phyloP scores from a whole-genome alignment of 768 basidiomycete genomes.

The Russula sp. region DNA sequence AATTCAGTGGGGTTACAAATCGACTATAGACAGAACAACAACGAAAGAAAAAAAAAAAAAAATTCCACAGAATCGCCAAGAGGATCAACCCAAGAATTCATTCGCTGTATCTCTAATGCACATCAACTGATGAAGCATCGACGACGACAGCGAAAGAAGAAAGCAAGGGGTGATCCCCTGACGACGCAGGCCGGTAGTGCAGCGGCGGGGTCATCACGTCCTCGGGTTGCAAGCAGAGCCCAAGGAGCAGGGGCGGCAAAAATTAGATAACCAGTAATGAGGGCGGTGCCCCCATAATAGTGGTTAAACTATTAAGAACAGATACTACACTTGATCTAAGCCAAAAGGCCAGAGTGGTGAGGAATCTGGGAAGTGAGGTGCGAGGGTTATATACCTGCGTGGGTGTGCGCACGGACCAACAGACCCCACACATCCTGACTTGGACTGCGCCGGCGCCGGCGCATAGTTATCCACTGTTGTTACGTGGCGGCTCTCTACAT shows the following conservation, averaged over 20 bases:
- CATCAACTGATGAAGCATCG: not conserved
- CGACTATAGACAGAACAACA: too few species aligned
- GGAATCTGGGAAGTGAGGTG: constrained; percentile 8
- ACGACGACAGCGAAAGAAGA: constrained; percentile 10
- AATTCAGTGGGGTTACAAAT: too few species aligned
- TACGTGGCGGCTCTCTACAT: too few species aligned
- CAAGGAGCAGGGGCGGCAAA: constrained; percentile 30
- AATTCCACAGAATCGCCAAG: not conserved
- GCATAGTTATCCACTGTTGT: too few species aligned
- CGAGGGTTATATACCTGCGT: not conserved
- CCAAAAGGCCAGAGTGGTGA: constrained; percentile 93
- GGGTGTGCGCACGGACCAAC: constrained; percentile 17
- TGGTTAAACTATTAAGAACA: constrained; percentile 83
- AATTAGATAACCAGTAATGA: constrained; percentile 33
- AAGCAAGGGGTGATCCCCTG: constrained; percentile 16
- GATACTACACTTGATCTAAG: constrained; percentile 98
- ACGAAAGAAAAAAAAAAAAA: too few species aligned
- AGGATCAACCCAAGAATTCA: not conserved
- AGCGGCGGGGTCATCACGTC: constrained; percentile 24
- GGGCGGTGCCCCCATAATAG: constrained; percentile 34
- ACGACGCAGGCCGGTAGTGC: constrained; percentile 25
- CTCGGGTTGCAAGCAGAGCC: constrained; percentile 26
- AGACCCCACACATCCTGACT: too few species aligned
- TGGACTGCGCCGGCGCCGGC: too few species aligned
- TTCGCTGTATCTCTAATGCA: constrained; percentile 1